Percentiles rank a stretch among this genome's conserved stretches.
Conservation (phyloP, 2,329 filamentous ascomycete genomes). For the Colletotrichum sp. region DNA sequence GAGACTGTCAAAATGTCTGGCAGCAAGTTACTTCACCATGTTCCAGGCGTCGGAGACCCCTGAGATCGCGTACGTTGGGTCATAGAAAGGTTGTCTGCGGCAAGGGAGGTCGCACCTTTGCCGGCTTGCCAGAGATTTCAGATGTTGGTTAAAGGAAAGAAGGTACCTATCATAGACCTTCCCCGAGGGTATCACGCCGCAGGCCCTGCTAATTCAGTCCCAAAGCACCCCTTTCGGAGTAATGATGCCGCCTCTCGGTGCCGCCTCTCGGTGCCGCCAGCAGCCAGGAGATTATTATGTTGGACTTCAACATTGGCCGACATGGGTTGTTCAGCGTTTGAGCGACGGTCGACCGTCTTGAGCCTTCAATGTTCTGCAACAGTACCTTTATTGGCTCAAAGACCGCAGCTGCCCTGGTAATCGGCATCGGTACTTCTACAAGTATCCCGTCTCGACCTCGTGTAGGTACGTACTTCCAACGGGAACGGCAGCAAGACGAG, state of each 20-base stretch:
- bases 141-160: background rate
- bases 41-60: background rate
- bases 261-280: background rate
- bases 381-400: background rate
- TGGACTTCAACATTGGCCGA: background rate
- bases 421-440: background rate
- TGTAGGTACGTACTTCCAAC: background rate
- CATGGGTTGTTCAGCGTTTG: accelerated
- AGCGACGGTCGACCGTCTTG: accelerated
- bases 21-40: accelerated
- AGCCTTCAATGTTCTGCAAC: background rate
- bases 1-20: accelerated
- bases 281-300: background rate
- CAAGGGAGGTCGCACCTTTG: background rate
- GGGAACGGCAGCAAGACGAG: background rate
- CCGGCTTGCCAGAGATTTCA: background rate
- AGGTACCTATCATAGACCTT: no score
- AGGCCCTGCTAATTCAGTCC: background rate
- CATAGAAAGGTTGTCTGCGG: background rate
- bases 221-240: background rate
- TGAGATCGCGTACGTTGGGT: background rate
- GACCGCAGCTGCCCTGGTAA: background rate
- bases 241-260: accelerated
- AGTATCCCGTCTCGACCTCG: background rate
- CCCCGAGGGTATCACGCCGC: no score